Percentiles rank a stretch among this genome's conserved stretches.
These are phyloP conservation scores for Carex kokanica DNA, from an alignment of 176 grass and related monocot genomes.

Conservation along the genomic window DNA sequence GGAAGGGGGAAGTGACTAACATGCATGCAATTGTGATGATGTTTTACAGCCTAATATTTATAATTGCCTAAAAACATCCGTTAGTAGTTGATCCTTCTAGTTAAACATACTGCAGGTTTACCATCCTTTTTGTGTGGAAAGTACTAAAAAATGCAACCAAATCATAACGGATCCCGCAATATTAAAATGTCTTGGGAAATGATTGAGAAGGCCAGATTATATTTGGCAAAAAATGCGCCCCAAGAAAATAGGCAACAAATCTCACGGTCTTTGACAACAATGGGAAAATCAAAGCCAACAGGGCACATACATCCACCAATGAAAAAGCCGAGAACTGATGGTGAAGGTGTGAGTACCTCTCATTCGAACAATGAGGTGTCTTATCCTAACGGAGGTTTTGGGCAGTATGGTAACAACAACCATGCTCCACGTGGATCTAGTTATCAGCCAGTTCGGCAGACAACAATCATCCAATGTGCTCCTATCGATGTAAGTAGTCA, in stretches of 20 bases:
- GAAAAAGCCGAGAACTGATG: neutral
- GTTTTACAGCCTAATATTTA: too few relatives aligned
- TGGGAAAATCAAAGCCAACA: neutral
- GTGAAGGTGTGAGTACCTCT: neutral
- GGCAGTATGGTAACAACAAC: conserved; percentile 31
- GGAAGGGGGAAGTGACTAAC: too few relatives aligned
- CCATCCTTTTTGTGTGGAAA: too few relatives aligned
- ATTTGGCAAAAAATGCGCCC: conserved; percentile 33
- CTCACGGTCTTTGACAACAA: neutral
- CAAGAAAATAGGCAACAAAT: neutral
- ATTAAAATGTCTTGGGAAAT: conserved; percentile 67
- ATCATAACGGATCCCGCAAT: neutral
- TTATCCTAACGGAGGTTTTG: conserved; percentile 43
- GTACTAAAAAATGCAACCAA: too few relatives aligned
- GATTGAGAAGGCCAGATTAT: conserved; percentile 51
- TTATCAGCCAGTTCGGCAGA: neutral
- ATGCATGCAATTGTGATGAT: too few relatives aligned
- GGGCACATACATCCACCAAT: neutral
- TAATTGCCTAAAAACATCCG: too few relatives aligned
- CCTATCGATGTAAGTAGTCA: neutral
- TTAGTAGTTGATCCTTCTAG: too few relatives aligned
- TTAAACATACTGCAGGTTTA: too few relatives aligned
- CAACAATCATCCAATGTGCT: neutral
- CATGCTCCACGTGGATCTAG: conserved; percentile 44
- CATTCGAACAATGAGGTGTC: neutral